phyloP scores from a whole-genome alignment of 1,284 basidiomycete genomes.

The Sphaerobolus stellatus region DNA sequence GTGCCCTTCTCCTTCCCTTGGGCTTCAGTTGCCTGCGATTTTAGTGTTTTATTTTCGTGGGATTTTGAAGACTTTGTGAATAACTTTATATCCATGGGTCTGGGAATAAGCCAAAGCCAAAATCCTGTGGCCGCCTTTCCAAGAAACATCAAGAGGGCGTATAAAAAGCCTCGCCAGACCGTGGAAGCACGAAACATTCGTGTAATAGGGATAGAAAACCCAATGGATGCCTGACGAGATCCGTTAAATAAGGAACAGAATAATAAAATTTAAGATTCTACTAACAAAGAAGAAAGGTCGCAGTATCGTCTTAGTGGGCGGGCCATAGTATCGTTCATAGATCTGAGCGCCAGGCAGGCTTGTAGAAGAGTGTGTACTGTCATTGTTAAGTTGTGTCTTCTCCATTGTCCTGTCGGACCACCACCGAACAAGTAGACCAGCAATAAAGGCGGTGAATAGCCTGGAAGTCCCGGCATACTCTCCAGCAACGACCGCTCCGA shows the following conservation, averaged over 20 bases:
- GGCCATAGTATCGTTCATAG: slow-evolving; percentile 35
- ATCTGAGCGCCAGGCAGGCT: slow-evolving; percentile 18
- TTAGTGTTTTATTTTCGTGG: neutral
- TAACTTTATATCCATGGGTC: too few species aligned
- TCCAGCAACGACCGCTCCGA: slow-evolving; percentile 19
- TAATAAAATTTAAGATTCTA: neutral
- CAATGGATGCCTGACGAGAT: slow-evolving; percentile 40
- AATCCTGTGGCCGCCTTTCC: slow-evolving; percentile 42
- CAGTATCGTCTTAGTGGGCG: slow-evolving; percentile 38
- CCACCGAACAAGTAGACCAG: slow-evolving; percentile 32
- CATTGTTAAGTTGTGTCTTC: slow-evolving; percentile 2
- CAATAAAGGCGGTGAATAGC: slow-evolving; percentile 44
- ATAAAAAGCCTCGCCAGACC: slow-evolving; percentile 52
- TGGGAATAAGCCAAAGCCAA: slow-evolving; percentile 30
- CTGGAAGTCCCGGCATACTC: slow-evolving; percentile 39
- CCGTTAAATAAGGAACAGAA: neutral
- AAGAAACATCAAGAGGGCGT: slow-evolving; percentile 47
- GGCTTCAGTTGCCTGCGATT: neutral
- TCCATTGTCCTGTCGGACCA: slow-evolving; percentile 10
- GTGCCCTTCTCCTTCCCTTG: neutral
- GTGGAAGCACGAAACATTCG: slow-evolving; percentile 43
- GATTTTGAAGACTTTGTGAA: too few species aligned
- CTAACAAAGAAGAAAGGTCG: slow-evolving; percentile 51
- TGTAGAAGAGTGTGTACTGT: slow-evolving; percentile 2
- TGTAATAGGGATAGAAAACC: slow-evolving; percentile 52